Evolutionary conservation across 208 protist species (phyloP).

Genomic region (Leptomonas seymouri): DNA sequence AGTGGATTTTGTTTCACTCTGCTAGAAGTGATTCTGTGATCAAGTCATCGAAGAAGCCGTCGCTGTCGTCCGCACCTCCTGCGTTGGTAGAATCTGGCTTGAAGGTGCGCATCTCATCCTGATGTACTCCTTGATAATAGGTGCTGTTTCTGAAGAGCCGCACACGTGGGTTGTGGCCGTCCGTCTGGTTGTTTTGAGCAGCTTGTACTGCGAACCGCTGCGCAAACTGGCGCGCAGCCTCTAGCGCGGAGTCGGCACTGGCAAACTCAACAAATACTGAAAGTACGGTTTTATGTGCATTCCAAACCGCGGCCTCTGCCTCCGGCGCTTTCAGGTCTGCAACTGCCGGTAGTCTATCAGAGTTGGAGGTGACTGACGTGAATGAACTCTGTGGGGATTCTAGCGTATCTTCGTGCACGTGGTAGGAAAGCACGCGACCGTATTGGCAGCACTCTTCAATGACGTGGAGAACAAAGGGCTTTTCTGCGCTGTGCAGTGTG

Average conservation of each 20-base stretch:
- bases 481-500: constrained; percentile 5
- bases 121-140: constrained; percentile 56
- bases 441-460: constrained; percentile 82
- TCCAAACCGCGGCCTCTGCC: no score
- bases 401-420: constrained; percentile 34
- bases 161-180: constrained; percentile 14
- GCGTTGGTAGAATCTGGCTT: constrained; percentile 3
- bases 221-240: constrained; percentile 55
- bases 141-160: constrained; percentile 51
- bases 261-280: constrained; percentile 73
- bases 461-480: constrained; percentile 47
- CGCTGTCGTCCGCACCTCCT: constrained; percentile 2
- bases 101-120: constrained; percentile 16
- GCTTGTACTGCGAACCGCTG: constrained; percentile 25
- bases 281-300: neutral
- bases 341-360: neutral
- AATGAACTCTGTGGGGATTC: neutral
- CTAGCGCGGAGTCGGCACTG: constrained; percentile 43
- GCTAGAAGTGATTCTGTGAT: constrained; percentile 47
- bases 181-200: neutral
- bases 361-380: neutral
- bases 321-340: neutral
- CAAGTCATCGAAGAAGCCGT: constrained; percentile 39
- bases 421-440: constrained; percentile 74
- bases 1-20: constrained; percentile 21